A percentile compares a stretch with the other conserved stretches of the same genome.
phyloP scores from a whole-genome alignment of 2,329 filamentous ascomycete species.

The Clonostachys chloroleuca region DNA sequence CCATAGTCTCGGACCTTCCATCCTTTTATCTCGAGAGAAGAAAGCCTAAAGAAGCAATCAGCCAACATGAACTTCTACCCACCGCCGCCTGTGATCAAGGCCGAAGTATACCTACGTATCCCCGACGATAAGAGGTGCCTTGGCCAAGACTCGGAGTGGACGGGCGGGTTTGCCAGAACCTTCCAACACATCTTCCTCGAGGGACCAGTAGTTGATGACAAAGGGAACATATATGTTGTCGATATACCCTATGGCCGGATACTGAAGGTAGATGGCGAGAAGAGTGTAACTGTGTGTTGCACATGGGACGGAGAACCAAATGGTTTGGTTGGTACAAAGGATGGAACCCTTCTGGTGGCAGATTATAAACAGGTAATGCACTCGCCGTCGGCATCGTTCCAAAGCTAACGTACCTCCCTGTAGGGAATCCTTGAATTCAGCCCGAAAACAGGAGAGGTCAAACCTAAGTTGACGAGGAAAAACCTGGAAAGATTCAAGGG shows the following conservation, averaged over 20 bases:
- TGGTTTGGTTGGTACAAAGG: conserved; percentile 21
- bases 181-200: conserved; percentile 34
- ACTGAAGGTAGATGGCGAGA: conserved; percentile 20
- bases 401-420: not conserved
- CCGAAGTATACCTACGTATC: conserved; percentile 25
- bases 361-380: conserved; percentile 32
- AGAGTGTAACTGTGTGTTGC: conserved; percentile 19
- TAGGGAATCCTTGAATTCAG: conserved; percentile 30
- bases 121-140: conserved; percentile 24
- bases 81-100: conserved; percentile 20
- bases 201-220: conserved; percentile 21
- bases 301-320: conserved; percentile 35
- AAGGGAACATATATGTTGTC: conserved; percentile 27
- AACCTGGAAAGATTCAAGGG: conserved; percentile 37
- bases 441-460: conserved; percentile 16
- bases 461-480: conserved; percentile 21
- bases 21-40: too few relatives aligned
- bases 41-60: too few relatives aligned
- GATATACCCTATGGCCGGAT: conserved; percentile 33
- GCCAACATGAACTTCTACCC: conserved; percentile 27
- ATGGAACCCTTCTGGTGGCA: conserved; percentile 27
- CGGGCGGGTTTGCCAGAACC: conserved; percentile 22
- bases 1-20: too few relatives aligned
- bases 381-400: not conserved
- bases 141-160: conserved; percentile 27